Conservation (phyloP, 176 grass and related monocot genomes). For the Pharus latifolius region DNA sequence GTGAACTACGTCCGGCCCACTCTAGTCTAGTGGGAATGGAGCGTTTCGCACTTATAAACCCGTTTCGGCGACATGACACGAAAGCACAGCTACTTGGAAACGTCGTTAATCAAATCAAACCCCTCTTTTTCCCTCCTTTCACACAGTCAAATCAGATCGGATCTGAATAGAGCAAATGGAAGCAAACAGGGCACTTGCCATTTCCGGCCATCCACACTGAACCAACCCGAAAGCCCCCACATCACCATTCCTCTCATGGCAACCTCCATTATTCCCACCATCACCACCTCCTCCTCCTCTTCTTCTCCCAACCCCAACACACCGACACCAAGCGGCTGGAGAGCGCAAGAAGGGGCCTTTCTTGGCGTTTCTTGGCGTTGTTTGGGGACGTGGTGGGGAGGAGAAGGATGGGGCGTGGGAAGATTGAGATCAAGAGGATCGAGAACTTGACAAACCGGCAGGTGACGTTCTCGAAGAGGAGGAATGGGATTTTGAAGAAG, state of each 20-base stretch:
- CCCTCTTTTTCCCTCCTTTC: background rate
- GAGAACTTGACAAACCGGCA: constrained; percentile 92
- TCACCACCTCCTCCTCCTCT: constrained; percentile 1
- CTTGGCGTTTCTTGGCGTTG: background rate
- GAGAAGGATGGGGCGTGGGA: constrained; percentile 67
- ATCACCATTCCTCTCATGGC: constrained; percentile 59
- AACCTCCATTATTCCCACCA: constrained; percentile 23
- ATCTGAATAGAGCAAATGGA: background rate
- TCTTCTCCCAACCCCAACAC: constrained; percentile 10
- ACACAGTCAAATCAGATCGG: background rate
- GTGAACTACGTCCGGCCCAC: no score
- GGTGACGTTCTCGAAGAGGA: constrained; percentile 87
- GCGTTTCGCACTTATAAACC: no score
- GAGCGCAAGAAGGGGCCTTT: constrained; percentile 9
- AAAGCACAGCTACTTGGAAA: background rate
- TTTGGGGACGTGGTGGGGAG: background rate
- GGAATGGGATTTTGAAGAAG: constrained; percentile 95
- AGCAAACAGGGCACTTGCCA: constrained; percentile 32
- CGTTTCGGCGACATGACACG: background rate
- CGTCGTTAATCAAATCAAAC: background rate
- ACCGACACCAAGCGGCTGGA: background rate
- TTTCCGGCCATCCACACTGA: constrained; percentile 42
- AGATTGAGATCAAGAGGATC: constrained; percentile 98
- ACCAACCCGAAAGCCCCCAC: constrained; percentile 57
- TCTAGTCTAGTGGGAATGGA: no score